Evolutionary conservation across 139 green algal genomes (phyloP).

Genomic region (Auxenochlorella pyrenoidosa): DNA sequence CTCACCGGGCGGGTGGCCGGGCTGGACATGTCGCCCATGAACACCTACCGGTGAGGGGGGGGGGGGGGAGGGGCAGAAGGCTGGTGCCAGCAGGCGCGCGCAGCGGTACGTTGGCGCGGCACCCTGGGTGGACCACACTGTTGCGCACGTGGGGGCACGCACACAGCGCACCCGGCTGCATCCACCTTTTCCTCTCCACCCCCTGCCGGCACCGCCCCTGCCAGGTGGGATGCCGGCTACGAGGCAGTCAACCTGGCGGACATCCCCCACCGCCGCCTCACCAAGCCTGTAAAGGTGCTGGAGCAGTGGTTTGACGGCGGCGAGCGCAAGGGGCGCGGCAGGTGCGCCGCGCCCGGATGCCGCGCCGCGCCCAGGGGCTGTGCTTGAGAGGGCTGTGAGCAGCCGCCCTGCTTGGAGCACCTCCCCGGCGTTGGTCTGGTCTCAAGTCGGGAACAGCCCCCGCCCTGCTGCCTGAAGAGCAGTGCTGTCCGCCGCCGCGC

Average conservation of each 20-base stretch:
- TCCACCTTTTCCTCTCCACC: no score
- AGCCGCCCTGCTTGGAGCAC: no score
- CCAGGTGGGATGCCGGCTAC: slow-evolving; percentile 73
- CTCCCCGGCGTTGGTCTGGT: no score
- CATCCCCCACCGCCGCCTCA: slow-evolving; percentile 70
- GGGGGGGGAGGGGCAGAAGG: no score
- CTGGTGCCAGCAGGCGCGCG: no score
- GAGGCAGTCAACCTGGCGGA: slow-evolving; percentile 61
- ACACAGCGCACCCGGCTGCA: not conserved
- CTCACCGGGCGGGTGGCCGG: slow-evolving; percentile 52
- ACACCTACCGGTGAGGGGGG: slow-evolving; percentile 73
- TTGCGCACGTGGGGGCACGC: no score
- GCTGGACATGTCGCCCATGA: slow-evolving; percentile 70
- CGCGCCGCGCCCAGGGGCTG: not conserved
- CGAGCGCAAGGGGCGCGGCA: slow-evolving; percentile 35
- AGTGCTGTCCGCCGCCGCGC: no score
- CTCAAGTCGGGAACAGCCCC: no score
- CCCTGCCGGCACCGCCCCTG: not conserved
- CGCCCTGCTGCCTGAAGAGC: no score
- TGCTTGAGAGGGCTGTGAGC: no score
- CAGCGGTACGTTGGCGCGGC: no score
- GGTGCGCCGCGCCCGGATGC: not conserved
- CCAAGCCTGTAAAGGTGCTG: slow-evolving; percentile 64
- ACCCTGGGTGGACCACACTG: no score
- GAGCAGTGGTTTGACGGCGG: slow-evolving; percentile 70